phyloP scores from a whole-genome alignment of 2,329 filamentous ascomycete genomes.

The Lachnellula hyalina region DNA sequence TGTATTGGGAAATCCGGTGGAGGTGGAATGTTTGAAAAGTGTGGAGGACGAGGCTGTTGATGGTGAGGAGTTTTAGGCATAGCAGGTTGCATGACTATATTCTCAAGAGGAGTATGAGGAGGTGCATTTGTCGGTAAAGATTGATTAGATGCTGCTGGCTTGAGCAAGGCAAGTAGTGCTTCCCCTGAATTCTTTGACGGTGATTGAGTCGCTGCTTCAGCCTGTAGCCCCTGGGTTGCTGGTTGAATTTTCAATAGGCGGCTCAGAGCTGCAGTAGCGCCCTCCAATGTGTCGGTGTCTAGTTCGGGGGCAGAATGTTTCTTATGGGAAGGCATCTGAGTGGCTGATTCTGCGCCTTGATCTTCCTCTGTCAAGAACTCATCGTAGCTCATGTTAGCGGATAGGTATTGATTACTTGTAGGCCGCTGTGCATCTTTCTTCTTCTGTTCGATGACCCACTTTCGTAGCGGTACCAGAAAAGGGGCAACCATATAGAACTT shows the following conservation, averaged over 20 bases:
- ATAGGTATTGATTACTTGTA: constrained; percentile 37
- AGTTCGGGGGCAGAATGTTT: constrained; percentile 15
- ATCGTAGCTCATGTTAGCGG: constrained; percentile 43
- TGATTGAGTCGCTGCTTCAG: constrained; percentile 13
- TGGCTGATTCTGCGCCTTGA: constrained; percentile 24
- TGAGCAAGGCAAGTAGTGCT: constrained; percentile 51
- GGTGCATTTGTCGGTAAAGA: constrained; percentile 23
- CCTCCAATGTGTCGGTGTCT: constrained; percentile 40
- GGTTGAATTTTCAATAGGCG: constrained; percentile 52
- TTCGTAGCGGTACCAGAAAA: constrained; percentile 78
- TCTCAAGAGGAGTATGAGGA: constrained; percentile 51
- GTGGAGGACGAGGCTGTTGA: constrained; percentile 46
- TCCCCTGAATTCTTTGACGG: constrained; percentile 33
- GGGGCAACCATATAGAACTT: constrained; percentile 99
- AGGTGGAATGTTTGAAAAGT: constrained; percentile 41
- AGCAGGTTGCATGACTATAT: constrained; percentile 42
- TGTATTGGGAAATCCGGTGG: constrained; percentile 44
- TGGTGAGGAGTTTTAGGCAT: constrained; percentile 55
- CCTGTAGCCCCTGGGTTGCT: constrained; percentile 44
- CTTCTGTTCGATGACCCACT: constrained; percentile 84
- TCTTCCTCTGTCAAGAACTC: constrained; percentile 61
- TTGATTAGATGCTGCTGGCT: constrained; percentile 15
- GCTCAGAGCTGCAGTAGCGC: constrained; percentile 45
- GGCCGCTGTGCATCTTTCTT: constrained; percentile 57
- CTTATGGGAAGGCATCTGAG: constrained; percentile 3